These are phyloP conservation scores for Dentipellis fragilis DNA, from an alignment of 768 basidiomycete species.

Conservation along the genomic window DNA sequence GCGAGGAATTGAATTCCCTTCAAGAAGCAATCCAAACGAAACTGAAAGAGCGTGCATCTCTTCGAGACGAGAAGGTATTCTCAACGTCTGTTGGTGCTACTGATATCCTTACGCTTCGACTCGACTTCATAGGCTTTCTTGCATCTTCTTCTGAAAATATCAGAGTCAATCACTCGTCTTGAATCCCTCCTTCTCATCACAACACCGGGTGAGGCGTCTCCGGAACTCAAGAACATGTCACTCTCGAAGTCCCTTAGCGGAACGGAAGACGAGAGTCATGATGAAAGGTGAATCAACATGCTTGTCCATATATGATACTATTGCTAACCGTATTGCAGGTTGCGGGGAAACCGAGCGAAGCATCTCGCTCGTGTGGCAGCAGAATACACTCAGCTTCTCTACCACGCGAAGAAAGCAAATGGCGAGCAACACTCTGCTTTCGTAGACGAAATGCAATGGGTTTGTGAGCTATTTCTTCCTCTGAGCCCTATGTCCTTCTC, in stretches of 20 bases:
- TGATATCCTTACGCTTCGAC: neutral
- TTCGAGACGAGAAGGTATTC: constrained; percentile 80
- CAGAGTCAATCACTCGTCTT: constrained; percentile 81
- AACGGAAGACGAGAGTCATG: constrained; percentile 26
- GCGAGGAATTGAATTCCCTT: constrained; percentile 49
- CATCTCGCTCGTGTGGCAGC: constrained; percentile 77
- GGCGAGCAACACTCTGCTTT: constrained; percentile 62
- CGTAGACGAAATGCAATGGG: constrained; percentile 79
- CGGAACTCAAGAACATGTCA: constrained; percentile 23
- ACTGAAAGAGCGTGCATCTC: constrained; percentile 56
- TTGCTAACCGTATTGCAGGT: constrained; percentile 23
- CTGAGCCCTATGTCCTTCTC: constrained; percentile 3
- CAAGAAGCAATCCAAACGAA: constrained; percentile 73
- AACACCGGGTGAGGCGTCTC: constrained; percentile 32
- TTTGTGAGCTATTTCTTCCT: constrained; percentile 27
- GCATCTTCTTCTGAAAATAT: constrained; percentile 82
- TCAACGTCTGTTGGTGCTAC: neutral
- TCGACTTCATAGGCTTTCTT: constrained; percentile 53
- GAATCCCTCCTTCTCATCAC: constrained; percentile 77
- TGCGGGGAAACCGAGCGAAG: constrained; percentile 59
- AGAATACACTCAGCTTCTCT: constrained; percentile 89
- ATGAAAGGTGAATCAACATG: constrained; percentile 27
- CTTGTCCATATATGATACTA: constrained; percentile 18
- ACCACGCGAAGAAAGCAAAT: constrained; percentile 77
- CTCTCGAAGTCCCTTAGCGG: constrained; percentile 23